Conservation (phyloP, 768 basidiomycete species). For the Calocera viscosa region DNA sequence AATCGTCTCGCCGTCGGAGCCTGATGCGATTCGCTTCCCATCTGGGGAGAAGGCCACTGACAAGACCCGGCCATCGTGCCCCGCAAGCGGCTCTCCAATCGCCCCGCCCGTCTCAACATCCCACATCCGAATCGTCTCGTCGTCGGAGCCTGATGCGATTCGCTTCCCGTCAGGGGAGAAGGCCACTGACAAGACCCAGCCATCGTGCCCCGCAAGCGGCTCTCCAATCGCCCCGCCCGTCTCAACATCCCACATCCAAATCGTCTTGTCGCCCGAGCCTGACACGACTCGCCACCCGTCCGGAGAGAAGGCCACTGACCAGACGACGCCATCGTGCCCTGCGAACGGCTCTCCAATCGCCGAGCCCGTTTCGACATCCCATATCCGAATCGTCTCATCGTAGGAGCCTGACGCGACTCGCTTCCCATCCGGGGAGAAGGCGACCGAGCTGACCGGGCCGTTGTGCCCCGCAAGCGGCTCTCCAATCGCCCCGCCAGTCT, state of each 20-base stretch:
- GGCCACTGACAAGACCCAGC: slow-evolving; percentile 27
- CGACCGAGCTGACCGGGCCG: slow-evolving; percentile 9
- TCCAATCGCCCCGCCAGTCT: not conserved
- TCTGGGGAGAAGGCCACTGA: slow-evolving; percentile 14
- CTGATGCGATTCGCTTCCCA: slow-evolving; percentile 11
- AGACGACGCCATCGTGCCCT: slow-evolving; percentile 35
- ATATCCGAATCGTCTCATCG: slow-evolving; percentile 13
- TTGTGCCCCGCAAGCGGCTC: not conserved
- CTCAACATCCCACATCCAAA: slow-evolving; percentile 12
- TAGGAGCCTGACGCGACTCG: slow-evolving; percentile 10
- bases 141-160: slow-evolving; percentile 33
- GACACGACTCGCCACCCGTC: slow-evolving; percentile 24
- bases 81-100: slow-evolving; percentile 7
- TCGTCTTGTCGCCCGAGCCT: slow-evolving; percentile 2
- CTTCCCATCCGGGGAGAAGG: slow-evolving; percentile 10
- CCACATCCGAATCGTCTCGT: slow-evolving; percentile 35
- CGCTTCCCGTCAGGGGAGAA: slow-evolving; percentile 33
- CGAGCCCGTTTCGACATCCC: slow-evolving; percentile 28
- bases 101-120: slow-evolving; percentile 30
- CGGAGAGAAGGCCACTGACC: slow-evolving; percentile 33
- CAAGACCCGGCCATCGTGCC: slow-evolving; percentile 8
- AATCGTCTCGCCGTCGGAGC: slow-evolving; percentile 11
- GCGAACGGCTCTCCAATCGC: too few relatives aligned
- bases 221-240: slow-evolving; percentile 5
- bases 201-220: slow-evolving; percentile 6